Percentiles rank a stretch among this genome's conserved stretches.
These are phyloP conservation scores for Leishmania arabica DNA, from an alignment of 208 protist species.

Conservation along the genomic window DNA sequence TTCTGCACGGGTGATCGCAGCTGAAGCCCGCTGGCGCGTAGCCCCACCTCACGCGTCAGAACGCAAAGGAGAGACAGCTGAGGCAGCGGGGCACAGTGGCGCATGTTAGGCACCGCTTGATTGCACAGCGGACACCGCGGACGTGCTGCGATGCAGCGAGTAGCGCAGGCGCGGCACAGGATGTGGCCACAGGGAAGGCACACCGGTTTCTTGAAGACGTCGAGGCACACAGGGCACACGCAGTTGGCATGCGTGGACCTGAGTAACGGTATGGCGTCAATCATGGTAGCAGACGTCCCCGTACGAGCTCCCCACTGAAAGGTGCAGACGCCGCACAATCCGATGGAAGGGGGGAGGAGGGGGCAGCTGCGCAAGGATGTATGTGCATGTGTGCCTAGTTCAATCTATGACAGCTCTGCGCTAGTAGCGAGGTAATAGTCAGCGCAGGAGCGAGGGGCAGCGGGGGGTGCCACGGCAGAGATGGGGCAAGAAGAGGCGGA, in stretches of 20 bases:
- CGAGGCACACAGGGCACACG: conserved; percentile 63
- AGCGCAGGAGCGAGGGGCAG: background rate
- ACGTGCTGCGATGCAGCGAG: conserved; percentile 44
- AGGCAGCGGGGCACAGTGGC: conserved; percentile 41
- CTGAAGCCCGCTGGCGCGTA: conserved; percentile 8
- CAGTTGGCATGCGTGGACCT: conserved; percentile 44
- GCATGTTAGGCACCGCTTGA: conserved; percentile 29
- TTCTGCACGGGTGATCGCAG: background rate
- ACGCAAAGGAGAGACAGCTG: conserved; percentile 48
- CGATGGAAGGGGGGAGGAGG: background rate
- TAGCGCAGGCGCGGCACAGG: conserved; percentile 59
- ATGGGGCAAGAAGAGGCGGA: background rate
- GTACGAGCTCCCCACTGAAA: background rate
- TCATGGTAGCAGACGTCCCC: background rate
- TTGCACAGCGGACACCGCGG: conserved; percentile 84
- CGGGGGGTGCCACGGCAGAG: background rate
- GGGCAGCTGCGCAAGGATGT: background rate
- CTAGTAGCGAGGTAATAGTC: background rate
- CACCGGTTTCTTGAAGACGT: conserved; percentile 59
- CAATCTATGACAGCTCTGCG: background rate
- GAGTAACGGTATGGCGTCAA: conserved; percentile 19
- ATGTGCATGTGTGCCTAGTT: background rate
- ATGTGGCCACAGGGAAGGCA: conserved; percentile 72
- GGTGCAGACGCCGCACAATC: background rate
- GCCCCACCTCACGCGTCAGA: conserved; percentile 41